Conservation (phyloP, 2,329 filamentous ascomycete species). For the Colletotrichum sansevieriae region DNA sequence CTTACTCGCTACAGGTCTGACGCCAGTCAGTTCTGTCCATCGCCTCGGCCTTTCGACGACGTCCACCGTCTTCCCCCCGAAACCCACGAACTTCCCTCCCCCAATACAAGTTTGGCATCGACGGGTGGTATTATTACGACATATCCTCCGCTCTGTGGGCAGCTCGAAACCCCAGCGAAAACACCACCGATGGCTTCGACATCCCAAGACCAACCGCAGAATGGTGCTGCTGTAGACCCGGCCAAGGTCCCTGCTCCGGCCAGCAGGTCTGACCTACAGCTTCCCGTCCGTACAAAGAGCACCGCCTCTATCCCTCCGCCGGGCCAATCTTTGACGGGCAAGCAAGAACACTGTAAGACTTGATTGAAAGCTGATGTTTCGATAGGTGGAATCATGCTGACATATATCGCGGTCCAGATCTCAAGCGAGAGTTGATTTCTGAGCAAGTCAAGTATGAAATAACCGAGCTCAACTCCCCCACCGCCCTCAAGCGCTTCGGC, state of each 20-base stretch:
- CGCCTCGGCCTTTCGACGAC: constrained; percentile 18
- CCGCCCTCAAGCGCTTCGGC: constrained; percentile 93
- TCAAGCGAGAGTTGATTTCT: constrained; percentile 94
- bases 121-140: not conserved
- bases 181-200: constrained; percentile 40
- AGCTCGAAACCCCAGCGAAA: not conserved
- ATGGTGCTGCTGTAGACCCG: constrained; percentile 41
- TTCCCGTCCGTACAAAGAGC: constrained; percentile 46
- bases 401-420: constrained; percentile 67
- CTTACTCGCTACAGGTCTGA: constrained; percentile 34
- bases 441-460: constrained; percentile 93
- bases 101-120: constrained; percentile 28
- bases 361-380: not conserved
- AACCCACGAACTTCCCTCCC: not conserved
- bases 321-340: constrained; percentile 80
- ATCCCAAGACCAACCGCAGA: constrained; percentile 35
- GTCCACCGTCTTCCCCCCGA: constrained; percentile 6
- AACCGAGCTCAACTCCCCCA: constrained; percentile 91
- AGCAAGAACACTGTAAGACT: constrained; percentile 93
- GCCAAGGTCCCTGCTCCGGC: constrained; percentile 22
- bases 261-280: constrained; percentile 29
- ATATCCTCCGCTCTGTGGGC: constrained; percentile 15
- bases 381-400: constrained; percentile 3
- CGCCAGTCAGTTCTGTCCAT: constrained; percentile 36
- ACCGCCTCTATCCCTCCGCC: constrained; percentile 52